Conservation (phyloP, 257 asterid species). For the Nicotiana sylvestris region DNA sequence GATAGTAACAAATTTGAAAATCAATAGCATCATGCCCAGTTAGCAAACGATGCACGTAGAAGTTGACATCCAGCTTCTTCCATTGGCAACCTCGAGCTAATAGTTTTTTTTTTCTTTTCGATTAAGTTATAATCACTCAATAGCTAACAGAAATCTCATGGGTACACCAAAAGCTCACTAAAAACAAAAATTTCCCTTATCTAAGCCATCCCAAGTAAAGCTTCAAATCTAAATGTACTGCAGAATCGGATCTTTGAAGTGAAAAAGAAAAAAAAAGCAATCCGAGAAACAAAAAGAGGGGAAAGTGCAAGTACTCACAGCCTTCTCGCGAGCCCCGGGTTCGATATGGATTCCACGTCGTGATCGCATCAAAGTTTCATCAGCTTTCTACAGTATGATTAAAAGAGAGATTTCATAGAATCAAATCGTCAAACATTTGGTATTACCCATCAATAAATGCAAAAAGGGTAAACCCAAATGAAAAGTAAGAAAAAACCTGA, state of each 20-base stretch:
- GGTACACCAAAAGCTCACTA: neutral
- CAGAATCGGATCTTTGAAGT: neutral
- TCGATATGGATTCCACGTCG: conserved; percentile 72
- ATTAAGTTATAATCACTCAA: too few relatives aligned
- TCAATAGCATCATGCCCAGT: neutral
- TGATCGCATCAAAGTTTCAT: conserved; percentile 34
- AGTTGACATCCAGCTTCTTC: neutral
- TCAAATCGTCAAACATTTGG: neutral
- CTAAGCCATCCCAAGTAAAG: neutral
- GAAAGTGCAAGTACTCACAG: conserved; percentile 44
- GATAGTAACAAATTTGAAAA: neutral
- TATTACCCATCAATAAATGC: neutral
- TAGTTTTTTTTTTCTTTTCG: neutral
- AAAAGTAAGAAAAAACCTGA: conserved; percentile 30
- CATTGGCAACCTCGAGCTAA: neutral
- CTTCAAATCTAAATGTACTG: neutral
- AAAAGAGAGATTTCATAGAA: conserved; percentile 11
- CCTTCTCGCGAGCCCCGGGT: conserved; percentile 89
- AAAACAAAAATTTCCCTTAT: neutral
- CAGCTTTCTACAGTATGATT: conserved; percentile 28
- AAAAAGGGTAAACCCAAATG: neutral
- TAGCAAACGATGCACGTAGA: too few relatives aligned
- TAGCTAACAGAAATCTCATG: neutral
- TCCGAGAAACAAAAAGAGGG: neutral
- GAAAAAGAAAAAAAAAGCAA: neutral